Evolutionary conservation across 306 rosid species (phyloP).

Genomic region (Morella rubra): DNA sequence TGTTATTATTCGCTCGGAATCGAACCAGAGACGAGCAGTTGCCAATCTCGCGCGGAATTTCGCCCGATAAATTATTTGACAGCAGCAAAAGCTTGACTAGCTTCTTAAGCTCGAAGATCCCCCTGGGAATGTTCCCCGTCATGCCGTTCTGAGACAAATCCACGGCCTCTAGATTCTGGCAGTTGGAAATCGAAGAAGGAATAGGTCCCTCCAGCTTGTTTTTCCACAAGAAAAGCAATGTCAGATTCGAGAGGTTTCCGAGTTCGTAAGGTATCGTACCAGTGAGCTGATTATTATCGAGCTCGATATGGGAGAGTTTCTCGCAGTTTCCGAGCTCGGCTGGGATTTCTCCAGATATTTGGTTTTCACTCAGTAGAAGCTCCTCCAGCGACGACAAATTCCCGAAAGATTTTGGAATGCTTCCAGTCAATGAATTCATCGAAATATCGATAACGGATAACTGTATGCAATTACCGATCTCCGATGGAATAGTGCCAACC

Average conservation of each 20-base stretch:
- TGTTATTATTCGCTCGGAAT: constrained; percentile 62
- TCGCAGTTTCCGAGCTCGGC: constrained; percentile 60
- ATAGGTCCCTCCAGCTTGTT: constrained; percentile 79
- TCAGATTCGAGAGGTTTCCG: constrained; percentile 62
- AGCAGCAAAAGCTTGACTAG: constrained; percentile 75
- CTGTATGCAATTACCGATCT: constrained; percentile 65
- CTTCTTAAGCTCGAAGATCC: constrained; percentile 65
- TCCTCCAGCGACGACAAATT: constrained; percentile 61
- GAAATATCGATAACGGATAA: constrained; percentile 66
- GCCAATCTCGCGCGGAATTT: constrained; percentile 60
- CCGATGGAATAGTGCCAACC: constrained; percentile 73
- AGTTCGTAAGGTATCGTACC: constrained; percentile 74
- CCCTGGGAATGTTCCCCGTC: constrained; percentile 71
- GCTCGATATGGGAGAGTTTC: constrained; percentile 57
- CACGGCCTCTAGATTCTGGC: constrained; percentile 64
- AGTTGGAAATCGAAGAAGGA: constrained; percentile 69
- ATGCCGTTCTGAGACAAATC: constrained; percentile 81
- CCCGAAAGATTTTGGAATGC: constrained; percentile 64
- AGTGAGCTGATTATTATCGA: constrained; percentile 64
- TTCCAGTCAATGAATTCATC: constrained; percentile 68
- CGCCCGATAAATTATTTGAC: constrained; percentile 73
- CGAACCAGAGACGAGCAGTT: constrained; percentile 82
- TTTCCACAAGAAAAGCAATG: constrained; percentile 71
- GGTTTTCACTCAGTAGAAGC: constrained; percentile 69
- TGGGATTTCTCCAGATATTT: constrained; percentile 83